Conservation (phyloP, 1,284 basidiomycete species). For the Tilletia horrida region DNA sequence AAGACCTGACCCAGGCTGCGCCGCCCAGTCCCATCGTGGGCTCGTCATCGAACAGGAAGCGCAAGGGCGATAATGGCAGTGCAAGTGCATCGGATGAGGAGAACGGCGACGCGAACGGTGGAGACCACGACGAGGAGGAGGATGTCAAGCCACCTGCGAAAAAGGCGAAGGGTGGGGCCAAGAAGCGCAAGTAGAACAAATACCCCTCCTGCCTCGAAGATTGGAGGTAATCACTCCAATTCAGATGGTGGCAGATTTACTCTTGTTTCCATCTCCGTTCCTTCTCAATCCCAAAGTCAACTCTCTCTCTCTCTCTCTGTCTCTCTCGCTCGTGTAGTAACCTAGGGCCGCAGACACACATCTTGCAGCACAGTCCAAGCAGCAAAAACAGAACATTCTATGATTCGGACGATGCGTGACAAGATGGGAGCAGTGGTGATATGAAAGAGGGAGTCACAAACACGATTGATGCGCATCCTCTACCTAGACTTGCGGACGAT, state of each 20-base stretch:
- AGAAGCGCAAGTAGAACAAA: conserved; percentile 3
- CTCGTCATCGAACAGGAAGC: not conserved
- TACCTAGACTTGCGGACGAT: not conserved
- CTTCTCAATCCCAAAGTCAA: too few species aligned
- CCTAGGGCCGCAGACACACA: too few species aligned
- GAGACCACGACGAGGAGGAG: not conserved
- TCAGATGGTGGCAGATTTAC: too few species aligned
- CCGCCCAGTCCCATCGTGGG: not conserved
- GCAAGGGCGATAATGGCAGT: not conserved
- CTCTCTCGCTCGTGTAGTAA: too few species aligned
- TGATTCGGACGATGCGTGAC: too few species aligned
- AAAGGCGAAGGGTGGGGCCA: not conserved
- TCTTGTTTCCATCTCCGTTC: too few species aligned
- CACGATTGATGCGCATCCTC: not conserved
- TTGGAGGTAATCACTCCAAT: too few species aligned
- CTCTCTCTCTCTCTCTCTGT: too few species aligned
- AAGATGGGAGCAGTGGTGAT: too few species aligned
- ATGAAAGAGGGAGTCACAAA: too few species aligned
- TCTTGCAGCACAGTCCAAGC: too few species aligned
- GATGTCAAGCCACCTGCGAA: conserved; percentile 13
- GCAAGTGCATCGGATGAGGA: not conserved
- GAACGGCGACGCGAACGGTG: not conserved
- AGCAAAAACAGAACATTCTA: too few species aligned
- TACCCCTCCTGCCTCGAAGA: not conserved
- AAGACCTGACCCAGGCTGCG: conserved; percentile 5